A percentile compares a stretch with the other conserved stretches of the same genome.
Evolutionary conservation across 164 flowering plant genomes (phyloP).

Genomic region (Cinnamomum chago): DNA sequence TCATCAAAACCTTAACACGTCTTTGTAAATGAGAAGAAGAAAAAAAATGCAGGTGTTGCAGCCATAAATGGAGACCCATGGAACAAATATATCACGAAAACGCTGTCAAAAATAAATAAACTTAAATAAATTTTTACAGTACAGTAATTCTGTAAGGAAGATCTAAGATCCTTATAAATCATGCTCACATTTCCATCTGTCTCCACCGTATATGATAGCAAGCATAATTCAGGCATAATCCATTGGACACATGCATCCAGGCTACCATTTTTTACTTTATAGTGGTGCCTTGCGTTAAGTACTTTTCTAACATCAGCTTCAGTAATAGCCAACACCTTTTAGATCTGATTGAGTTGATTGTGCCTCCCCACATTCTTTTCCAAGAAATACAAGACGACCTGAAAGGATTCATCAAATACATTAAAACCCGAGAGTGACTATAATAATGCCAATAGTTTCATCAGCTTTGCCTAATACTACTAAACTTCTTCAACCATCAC

Average conservation of each 20-base stretch:
- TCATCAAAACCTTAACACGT: no score
- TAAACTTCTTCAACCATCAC: not conserved
- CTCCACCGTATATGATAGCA: not conserved
- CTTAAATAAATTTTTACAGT: not conserved
- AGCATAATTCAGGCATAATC: not conserved
- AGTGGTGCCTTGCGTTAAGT: not conserved
- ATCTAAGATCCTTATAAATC: not conserved
- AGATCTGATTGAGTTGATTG: constrained; percentile 29
- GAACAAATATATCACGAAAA: not conserved
- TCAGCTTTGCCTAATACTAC: not conserved
- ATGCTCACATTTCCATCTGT: not conserved
- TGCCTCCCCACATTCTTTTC: constrained; percentile 31
- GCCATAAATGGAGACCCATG: not conserved
- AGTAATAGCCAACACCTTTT: constrained; percentile 58
- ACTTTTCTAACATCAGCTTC: constrained; percentile 5
- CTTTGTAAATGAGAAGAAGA: no score
- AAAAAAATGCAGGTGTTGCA: not conserved
- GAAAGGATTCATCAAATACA: constrained; percentile 9
- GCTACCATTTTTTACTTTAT: not conserved
- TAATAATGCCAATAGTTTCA: not conserved
- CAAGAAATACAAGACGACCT: constrained; percentile 72
- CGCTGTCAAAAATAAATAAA: not conserved
- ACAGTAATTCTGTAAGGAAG: not conserved
- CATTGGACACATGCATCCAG: not conserved
- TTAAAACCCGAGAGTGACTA: not conserved